phyloP scores from a whole-genome alignment of 202 grass and related monocot genomes.

The Setaria viridis region DNA sequence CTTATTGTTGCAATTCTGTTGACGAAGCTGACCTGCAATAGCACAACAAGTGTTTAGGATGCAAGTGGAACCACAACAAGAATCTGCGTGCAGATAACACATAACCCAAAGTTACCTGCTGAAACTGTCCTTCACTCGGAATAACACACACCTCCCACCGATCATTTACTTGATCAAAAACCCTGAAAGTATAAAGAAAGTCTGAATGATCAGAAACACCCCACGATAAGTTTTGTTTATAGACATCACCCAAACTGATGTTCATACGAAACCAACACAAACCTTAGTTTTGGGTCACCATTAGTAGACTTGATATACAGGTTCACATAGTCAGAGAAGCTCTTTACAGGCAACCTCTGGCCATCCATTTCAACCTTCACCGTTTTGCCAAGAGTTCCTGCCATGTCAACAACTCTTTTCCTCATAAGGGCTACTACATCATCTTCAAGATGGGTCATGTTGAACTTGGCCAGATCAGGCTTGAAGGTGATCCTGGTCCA shows the following conservation, averaged over 20 bases:
- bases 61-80: background rate
- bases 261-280: conserved; percentile 3
- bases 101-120: conserved; percentile 58
- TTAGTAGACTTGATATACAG: conserved; percentile 68
- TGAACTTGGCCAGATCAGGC: conserved; percentile 91
- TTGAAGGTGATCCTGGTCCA: conserved; percentile 91
- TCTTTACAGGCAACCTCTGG: conserved; percentile 57
- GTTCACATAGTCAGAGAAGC: conserved; percentile 70
- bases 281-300: conserved; percentile 45
- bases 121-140: conserved; percentile 91
- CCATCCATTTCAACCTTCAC: conserved; percentile 93
- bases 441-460: conserved; percentile 77
- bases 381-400: conserved; percentile 78
- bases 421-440: conserved; percentile 93
- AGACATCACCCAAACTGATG: background rate
- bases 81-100: background rate
- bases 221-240: background rate
- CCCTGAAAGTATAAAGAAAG: conserved; percentile 45
- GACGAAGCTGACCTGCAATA: conserved; percentile 85
- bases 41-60: background rate
- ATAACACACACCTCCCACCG: conserved; percentile 86
- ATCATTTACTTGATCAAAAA: conserved; percentile 68
- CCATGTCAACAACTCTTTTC: conserved; percentile 94
- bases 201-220: background rate
- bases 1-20: conserved; percentile 90